Evolutionary conservation across 352 stramenopile genomes (phyloP).

Genomic region (Pythium biforme): DNA sequence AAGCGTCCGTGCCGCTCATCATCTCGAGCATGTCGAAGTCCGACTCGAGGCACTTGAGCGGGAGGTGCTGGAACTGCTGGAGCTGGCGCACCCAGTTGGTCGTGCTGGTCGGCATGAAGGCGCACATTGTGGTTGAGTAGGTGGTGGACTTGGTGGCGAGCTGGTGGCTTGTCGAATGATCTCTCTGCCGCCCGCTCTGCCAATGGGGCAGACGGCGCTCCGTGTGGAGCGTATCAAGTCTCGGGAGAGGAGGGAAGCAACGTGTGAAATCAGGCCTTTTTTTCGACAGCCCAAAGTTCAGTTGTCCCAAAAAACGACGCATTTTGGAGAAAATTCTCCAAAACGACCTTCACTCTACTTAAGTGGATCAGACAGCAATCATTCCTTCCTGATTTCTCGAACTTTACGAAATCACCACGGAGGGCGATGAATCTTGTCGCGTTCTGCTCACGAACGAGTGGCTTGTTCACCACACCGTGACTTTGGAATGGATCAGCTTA

Average conservation of each 20-base stretch:
- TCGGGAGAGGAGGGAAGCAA: neutral
- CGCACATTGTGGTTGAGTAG: neutral
- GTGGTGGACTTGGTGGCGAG: neutral
- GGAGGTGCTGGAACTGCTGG: conserved; percentile 23
- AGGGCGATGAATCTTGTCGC: too few relatives aligned
- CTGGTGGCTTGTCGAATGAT: conserved; percentile 9
- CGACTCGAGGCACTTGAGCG: conserved; percentile 20
- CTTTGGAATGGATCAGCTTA: too few relatives aligned
- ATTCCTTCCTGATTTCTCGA: neutral
- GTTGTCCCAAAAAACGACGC: neutral
- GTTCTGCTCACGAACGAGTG: too few relatives aligned
- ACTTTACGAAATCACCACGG: neutral
- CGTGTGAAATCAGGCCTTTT: too few relatives aligned
- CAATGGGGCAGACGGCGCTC: neutral
- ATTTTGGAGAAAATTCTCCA: conserved; percentile 21
- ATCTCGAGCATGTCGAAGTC: conserved; percentile 31
- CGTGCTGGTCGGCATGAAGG: conserved; percentile 10
- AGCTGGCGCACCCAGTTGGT: conserved; percentile 29
- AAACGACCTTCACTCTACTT: conserved; percentile 20
- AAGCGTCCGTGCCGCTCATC: conserved; percentile 26
- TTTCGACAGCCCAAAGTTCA: neutral
- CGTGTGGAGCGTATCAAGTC: neutral
- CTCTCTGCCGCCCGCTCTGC: neutral
- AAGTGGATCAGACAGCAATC: neutral
- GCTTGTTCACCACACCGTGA: too few relatives aligned